phyloP scores from a whole-genome alignment of 2,329 filamentous ascomycete species.

The Zelopaecilomyces penicillatus region DNA sequence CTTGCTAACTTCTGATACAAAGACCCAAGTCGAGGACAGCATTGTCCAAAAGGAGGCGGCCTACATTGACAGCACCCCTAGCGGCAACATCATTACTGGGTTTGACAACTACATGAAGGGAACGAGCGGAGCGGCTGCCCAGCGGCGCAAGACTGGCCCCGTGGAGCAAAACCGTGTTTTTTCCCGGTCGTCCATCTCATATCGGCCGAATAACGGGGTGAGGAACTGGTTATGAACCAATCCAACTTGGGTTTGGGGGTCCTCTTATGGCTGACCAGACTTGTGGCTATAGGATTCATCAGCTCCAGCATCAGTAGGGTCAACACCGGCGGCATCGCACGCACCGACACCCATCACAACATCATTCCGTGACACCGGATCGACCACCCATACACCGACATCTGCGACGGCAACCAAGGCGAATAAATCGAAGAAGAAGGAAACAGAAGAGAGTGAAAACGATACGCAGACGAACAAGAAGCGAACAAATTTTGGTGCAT shows the following conservation, averaged over 20 bases:
- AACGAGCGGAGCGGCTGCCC: slow-evolving; percentile 51
- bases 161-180: slow-evolving; percentile 69
- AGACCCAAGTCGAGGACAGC: slow-evolving; percentile 57
- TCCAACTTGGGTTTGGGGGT: no score
- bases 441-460: slow-evolving; percentile 50
- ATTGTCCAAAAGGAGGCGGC: slow-evolving; percentile 77
- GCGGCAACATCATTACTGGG: slow-evolving; percentile 91
- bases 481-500: slow-evolving; percentile 49
- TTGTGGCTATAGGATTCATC: slow-evolving; percentile 27
- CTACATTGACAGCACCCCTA: slow-evolving; percentile 84
- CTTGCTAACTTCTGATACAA: slow-evolving; percentile 10
- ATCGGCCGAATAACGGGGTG: slow-evolving; percentile 37
- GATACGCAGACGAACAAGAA: slow-evolving; percentile 46
- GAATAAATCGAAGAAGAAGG: slow-evolving; percentile 47
- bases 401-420: slow-evolving; percentile 39
- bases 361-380: slow-evolving; percentile 41
- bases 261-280: background rate
- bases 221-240: slow-evolving; percentile 1
- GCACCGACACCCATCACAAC: slow-evolving; percentile 49
- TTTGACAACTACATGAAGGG: slow-evolving; percentile 99
- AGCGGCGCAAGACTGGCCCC: slow-evolving; percentile 55
- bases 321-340: slow-evolving; percentile 30
- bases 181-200: slow-evolving; percentile 55
- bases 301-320: slow-evolving; percentile 34
- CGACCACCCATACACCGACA: slow-evolving; percentile 48